Conservation (phyloP, 352 stramenopile genomes). For the Globisporangium polare region DNA sequence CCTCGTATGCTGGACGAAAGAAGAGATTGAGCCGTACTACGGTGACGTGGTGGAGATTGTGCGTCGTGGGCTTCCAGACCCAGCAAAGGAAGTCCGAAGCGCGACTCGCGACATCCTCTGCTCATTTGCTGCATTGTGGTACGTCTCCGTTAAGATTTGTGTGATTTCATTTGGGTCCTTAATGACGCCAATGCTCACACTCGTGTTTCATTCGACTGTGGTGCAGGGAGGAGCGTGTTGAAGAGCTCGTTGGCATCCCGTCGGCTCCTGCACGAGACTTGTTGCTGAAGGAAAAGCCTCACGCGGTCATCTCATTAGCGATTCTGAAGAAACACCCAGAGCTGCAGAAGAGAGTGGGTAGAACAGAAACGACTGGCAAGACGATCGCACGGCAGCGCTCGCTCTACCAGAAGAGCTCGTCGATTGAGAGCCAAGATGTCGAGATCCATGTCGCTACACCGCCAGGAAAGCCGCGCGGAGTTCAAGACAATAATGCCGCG, state of each 20-base stretch:
- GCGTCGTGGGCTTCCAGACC: slow-evolving; percentile 38
- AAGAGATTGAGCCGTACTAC: slow-evolving; percentile 40
- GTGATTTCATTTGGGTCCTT: too few relatives aligned
- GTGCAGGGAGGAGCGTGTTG: slow-evolving; percentile 41
- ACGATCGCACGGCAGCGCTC: slow-evolving; percentile 18
- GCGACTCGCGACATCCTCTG: slow-evolving; percentile 43
- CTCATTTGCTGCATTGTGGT: slow-evolving; percentile 48
- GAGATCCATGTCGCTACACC: slow-evolving; percentile 31
- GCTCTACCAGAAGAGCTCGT: slow-evolving; percentile 23
- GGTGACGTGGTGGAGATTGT: slow-evolving; percentile 53
- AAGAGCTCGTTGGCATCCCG: slow-evolving; percentile 46
- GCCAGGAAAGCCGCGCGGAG: slow-evolving; percentile 16
- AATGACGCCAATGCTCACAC: too few relatives aligned
- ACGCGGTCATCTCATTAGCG: slow-evolving; percentile 34
- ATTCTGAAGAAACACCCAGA: slow-evolving; percentile 41
- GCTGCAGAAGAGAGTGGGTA: slow-evolving; percentile 14
- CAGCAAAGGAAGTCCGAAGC: slow-evolving; percentile 35
- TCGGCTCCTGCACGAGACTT: slow-evolving; percentile 29
- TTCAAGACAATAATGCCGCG: background rate
- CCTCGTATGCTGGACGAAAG: slow-evolving; percentile 47
- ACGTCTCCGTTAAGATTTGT: too few relatives aligned
- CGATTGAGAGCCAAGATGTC: slow-evolving; percentile 20
- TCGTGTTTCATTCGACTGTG: background rate
- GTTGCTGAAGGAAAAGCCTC: slow-evolving; percentile 46
- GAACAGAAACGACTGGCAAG: slow-evolving; percentile 6